Percentiles rank a stretch among this genome's conserved stretches.
phyloP scores from a whole-genome alignment of 805 yeast genomes.

The Nakazawaea holstii region DNA sequence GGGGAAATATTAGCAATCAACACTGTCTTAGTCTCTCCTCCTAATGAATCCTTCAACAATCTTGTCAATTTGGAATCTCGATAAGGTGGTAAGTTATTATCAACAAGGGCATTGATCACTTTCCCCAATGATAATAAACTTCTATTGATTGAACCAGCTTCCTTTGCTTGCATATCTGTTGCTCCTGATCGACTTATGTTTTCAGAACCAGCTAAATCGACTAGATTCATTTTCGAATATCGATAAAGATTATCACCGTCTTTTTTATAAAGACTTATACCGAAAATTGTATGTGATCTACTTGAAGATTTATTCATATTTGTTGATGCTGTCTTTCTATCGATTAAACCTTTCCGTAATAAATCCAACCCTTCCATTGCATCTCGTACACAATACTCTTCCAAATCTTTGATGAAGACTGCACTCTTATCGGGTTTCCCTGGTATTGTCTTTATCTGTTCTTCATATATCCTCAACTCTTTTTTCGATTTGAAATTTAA shows the following conservation, averaged over 20 bases:
- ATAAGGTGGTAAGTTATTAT: constrained; percentile 65
- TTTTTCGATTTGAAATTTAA: constrained; percentile 28
- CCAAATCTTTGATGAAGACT: constrained; percentile 50
- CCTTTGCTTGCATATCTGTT: constrained; percentile 76
- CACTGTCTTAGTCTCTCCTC: constrained; percentile 84
- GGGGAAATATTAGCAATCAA: constrained; percentile 88
- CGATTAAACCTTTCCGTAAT: constrained; percentile 50
- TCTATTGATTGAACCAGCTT: constrained; percentile 91
- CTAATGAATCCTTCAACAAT: constrained; percentile 69
- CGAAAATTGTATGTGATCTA: constrained; percentile 74
- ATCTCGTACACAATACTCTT: constrained; percentile 50
- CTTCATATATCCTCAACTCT: constrained; percentile 33
- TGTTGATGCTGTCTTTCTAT: constrained; percentile 65
- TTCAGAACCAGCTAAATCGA: constrained; percentile 94
- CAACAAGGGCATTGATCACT: constrained; percentile 73
- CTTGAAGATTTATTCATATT: constrained; percentile 70
- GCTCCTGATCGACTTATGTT: constrained; percentile 88
- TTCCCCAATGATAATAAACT: constrained; percentile 82
- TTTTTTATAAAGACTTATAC: constrained; percentile 51
- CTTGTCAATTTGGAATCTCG: constrained; percentile 76
- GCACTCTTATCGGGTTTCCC: constrained; percentile 28
- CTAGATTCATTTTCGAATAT: constrained; percentile 50
- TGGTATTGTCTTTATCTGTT: constrained; percentile 15
- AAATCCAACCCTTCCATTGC: constrained; percentile 53
- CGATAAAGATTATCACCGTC: constrained; percentile 25